Conservation (phyloP, 306 rosid genomes). For the Glycyrrhiza uralensis region DNA sequence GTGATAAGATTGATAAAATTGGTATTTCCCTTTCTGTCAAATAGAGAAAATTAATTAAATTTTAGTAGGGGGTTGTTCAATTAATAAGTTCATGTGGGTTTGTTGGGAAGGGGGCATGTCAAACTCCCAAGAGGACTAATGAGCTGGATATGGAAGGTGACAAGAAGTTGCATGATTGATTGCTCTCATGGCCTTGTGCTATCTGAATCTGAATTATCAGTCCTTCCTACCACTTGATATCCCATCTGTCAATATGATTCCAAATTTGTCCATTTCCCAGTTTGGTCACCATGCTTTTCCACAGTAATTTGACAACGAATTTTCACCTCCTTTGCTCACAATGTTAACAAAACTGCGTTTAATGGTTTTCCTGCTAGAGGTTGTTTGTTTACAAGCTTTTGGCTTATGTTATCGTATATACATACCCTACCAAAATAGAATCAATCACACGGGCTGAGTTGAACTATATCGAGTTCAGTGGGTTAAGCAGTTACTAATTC, state of each 20-base stretch:
- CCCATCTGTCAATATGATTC: conserved; percentile 45
- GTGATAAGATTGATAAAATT: conserved; percentile 10
- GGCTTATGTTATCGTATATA: background rate
- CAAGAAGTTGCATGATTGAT: conserved; percentile 55
- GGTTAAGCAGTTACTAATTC: background rate
- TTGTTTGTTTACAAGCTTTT: background rate
- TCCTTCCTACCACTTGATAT: conserved; percentile 49
- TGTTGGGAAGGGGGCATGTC: conserved; percentile 62
- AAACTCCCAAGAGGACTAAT: conserved; percentile 49
- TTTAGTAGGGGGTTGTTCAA: conserved; percentile 31
- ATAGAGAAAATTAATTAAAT: background rate
- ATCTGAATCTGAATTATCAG: conserved; percentile 39
- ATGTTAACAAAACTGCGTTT: too few species aligned
- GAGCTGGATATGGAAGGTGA: conserved; percentile 79
- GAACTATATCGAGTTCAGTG: background rate
- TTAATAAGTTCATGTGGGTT: conserved; percentile 72
- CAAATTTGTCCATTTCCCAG: conserved; percentile 25
- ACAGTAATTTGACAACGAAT: conserved; percentile 10
- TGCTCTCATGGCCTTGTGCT: conserved; percentile 33
- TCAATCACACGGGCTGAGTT: background rate
- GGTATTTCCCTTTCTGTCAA: conserved; percentile 18
- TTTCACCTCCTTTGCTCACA: conserved; percentile 22
- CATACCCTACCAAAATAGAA: background rate
- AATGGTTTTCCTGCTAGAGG: too few species aligned
- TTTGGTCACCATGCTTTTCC: conserved; percentile 24